These are phyloP conservation scores for Gamarada debralockiae DNA, from an alignment of 495 filamentous ascomycete genomes.

Conservation along the genomic window DNA sequence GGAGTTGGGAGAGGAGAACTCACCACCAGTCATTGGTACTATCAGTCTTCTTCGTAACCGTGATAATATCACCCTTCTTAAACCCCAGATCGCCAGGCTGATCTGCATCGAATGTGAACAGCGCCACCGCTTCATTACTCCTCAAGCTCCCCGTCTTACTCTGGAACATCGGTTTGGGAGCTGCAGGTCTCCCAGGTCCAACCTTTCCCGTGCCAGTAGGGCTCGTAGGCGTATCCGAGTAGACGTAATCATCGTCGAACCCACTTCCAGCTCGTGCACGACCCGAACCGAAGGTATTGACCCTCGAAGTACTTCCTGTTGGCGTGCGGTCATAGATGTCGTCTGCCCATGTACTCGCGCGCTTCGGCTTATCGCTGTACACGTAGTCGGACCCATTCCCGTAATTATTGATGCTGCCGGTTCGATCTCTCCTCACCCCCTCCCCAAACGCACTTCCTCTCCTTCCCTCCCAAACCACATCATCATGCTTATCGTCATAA, in stretches of 20 bases:
- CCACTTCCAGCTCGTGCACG: constrained; percentile 31
- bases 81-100: constrained; percentile 91
- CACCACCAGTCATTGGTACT: constrained; percentile 89
- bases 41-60: constrained; percentile 95
- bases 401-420: constrained; percentile 39
- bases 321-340: constrained; percentile 75
- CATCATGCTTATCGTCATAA: constrained; percentile 84
- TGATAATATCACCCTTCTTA: constrained; percentile 97
- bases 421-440: constrained; percentile 56
- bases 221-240: constrained; percentile 49
- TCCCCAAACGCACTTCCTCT: constrained; percentile 75
- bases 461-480: constrained; percentile 88
- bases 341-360: constrained; percentile 83
- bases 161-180: constrained; percentile 80
- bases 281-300: constrained; percentile 31
- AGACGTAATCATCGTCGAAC: constrained; percentile 53
- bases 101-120: constrained; percentile 91
- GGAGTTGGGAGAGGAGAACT: constrained; percentile 22
- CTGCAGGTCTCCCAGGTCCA: constrained; percentile 66
- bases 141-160: constrained; percentile 61
- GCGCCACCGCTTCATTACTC: constrained; percentile 80
- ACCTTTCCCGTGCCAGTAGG: constrained; percentile 32
- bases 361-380: constrained; percentile 49
- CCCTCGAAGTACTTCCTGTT: constrained; percentile 39
- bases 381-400: constrained; percentile 51